Base-by-base conservation (phyloP, 2,329 filamentous ascomycete species). In the Penicillium italicum region DNA sequence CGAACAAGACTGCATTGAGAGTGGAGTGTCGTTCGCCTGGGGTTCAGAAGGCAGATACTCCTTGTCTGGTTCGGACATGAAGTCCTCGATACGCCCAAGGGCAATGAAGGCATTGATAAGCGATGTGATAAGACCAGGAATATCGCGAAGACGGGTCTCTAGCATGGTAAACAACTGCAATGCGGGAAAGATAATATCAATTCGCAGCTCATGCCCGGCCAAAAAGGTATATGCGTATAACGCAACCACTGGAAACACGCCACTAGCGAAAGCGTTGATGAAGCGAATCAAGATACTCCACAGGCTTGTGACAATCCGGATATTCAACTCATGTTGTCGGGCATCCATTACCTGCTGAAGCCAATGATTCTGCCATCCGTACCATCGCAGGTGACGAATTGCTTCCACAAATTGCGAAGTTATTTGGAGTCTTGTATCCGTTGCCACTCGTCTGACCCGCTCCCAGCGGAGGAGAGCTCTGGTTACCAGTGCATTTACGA, bases 381-480 rank as follows among this genome's bases (percentile, higher is more conserved):
- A 91, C 87, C 87, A 91, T 34, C 88, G 82, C 22, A 91, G 76
- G 67, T 93, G 89, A 4, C 91, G 84, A 53, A 94, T 90, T 0
- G 89, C 86, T 71, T 95, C 91, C 49, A 96, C 89, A 56, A 95
- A 94, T 66, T 96, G 90, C 2, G 88, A 87, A 1, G 90, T 90
- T 5, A 88, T 84, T 66, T 96, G 89, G 0, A 95, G 80, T 62
- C 92, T 88, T 24, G 80, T 77, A 68, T 96, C 91, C 0, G 90
- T 92, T 2, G 89, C 86, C 0, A 79, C 76, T 43, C 91, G 82
- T n/a, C 90, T 84, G 24, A 82, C 79, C 53, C 82, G 82, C 69
- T 96, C 90, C 67, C 87, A 86, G 22, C 79, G 77, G 14, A 95
- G 77, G 18, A 92, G 77, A 1, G 81, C 74, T 10, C 83, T 80